Conservation (phyloP, 225 moss, liverwort and hornwort genomes). For the Bryum argenteum region DNA sequence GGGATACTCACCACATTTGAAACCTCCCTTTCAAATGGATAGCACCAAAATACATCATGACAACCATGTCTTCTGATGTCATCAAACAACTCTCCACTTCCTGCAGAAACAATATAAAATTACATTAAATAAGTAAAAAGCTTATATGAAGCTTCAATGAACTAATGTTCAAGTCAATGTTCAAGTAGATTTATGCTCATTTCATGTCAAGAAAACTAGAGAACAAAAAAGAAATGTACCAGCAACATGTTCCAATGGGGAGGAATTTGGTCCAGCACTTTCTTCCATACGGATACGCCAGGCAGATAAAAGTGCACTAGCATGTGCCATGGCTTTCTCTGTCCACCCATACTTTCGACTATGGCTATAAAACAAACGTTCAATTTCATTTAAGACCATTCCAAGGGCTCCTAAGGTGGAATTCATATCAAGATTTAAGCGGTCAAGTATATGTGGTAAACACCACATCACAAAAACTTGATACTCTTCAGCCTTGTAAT, state of each 20-base stretch:
- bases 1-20: constrained; percentile 9
- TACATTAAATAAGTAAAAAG: too few species aligned
- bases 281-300: constrained; percentile 5
- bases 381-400: constrained; percentile 1
- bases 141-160: too few species aligned
- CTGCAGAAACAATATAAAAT: neutral
- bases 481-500: constrained; percentile 10
- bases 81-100: constrained; percentile 9
- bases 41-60: too few species aligned
- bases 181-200: too few species aligned
- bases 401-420: neutral
- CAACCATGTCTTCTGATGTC: neutral
- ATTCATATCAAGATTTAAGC: neutral
- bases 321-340: neutral
- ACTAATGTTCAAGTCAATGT: too few species aligned
- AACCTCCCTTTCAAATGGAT: neutral
- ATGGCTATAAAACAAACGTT: neutral
- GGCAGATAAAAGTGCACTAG: constrained; percentile 7
- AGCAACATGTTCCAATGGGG: constrained; percentile 3
- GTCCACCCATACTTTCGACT: neutral
- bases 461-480: constrained; percentile 5
- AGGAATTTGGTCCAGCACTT: constrained; percentile 1
- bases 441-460: constrained; percentile 8
- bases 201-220: too few species aligned
- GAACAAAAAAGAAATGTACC: constrained; percentile 1